Base-by-base conservation (phyloP, 208 protist species). In the Trypanosoma cruzi region DNA sequence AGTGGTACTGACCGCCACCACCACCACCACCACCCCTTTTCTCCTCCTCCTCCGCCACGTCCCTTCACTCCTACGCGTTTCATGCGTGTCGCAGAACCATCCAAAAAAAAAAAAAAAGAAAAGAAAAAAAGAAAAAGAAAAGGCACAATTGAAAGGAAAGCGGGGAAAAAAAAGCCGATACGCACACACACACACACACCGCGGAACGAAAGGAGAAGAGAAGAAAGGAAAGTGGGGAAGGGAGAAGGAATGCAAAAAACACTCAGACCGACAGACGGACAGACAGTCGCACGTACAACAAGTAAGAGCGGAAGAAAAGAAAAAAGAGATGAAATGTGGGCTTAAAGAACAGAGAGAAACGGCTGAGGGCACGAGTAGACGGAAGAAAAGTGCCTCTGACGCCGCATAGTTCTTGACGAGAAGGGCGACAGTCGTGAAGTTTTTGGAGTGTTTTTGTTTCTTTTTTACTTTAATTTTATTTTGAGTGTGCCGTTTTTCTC, bases 21-120 rank as follows among this genome's bases (percentile, higher is more conserved):
- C 46, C 20, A 13, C 11, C 46, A 40, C 36, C 7, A 40, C 7
- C 36, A 4, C 36, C 36, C 11, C 36, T 55, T 55, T 5, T 7
- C 50, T 55, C n/a, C 50, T 28, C 16, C 4, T 14, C 4, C 28
- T 31, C 28, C 4, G 37, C 13, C 37, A 13, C 18, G 4, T n/a
- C 16, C 46, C 16, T 13, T 50, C 46, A 50, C 46, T 13, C 46
- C 4, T 4, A 50, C 46, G 18, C 18, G 46, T n/a, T 50, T 50
- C 11, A 50, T n/a, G 46, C 11, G 46, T 50, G 20, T 13, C 20
- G 13, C 46, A 50, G 46, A 50, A 50, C 4, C 46, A 50, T 13
- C 20, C 46, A 50, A 63, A 63, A 18, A 26, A 63, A 48, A 63
- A 63, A 49, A 63, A 64, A 53, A 53, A 29, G 52, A 32, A 64